Percentiles rank a stretch among this genome's conserved stretches.
These are phyloP conservation scores for Wallacemonas sp. DNA, from an alignment of 208 protist genomes.

Conservation along the genomic window DNA sequence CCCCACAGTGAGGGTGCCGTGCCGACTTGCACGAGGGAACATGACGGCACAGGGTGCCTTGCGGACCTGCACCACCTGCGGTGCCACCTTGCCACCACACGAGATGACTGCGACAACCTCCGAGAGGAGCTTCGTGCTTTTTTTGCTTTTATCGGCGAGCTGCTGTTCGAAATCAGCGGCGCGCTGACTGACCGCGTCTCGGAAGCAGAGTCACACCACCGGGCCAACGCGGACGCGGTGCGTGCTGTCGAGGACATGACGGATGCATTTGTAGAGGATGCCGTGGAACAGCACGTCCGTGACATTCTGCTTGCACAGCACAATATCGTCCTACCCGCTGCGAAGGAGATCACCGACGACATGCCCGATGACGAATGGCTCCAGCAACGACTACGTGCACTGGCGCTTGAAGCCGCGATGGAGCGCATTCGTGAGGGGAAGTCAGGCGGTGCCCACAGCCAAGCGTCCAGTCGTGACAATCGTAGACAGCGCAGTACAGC, in stretches of 20 bases:
- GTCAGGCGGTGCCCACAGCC: neutral
- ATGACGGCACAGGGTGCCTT: neutral
- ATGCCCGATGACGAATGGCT: conserved; percentile 33
- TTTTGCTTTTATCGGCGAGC: conserved; percentile 9
- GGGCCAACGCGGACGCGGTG: neutral
- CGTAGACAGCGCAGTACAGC: neutral
- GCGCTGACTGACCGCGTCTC: neutral
- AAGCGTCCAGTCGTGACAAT: neutral
- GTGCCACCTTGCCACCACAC: neutral
- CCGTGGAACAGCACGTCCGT: conserved; percentile 8
- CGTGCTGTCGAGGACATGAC: conserved; percentile 9
- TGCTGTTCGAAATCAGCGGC: conserved; percentile 4
- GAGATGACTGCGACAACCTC: neutral
- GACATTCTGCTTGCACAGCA: conserved; percentile 4
- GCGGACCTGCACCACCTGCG: neutral
- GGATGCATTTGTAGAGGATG: conserved; percentile 5
- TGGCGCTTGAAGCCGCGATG: conserved; percentile 20
- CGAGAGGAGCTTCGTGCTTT: conserved; percentile 10
- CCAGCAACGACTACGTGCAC: conserved; percentile 11
- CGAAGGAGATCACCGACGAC: conserved; percentile 6
- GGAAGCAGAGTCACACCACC: conserved; percentile 18
- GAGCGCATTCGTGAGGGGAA: conserved; percentile 1
- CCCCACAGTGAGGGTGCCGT: too few species aligned
- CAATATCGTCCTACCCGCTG: conserved; percentile 10
- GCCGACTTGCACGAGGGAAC: too few species aligned